phyloP scores from a whole-genome alignment of 1,284 basidiomycete genomes.

The Puccinia triticina region DNA sequence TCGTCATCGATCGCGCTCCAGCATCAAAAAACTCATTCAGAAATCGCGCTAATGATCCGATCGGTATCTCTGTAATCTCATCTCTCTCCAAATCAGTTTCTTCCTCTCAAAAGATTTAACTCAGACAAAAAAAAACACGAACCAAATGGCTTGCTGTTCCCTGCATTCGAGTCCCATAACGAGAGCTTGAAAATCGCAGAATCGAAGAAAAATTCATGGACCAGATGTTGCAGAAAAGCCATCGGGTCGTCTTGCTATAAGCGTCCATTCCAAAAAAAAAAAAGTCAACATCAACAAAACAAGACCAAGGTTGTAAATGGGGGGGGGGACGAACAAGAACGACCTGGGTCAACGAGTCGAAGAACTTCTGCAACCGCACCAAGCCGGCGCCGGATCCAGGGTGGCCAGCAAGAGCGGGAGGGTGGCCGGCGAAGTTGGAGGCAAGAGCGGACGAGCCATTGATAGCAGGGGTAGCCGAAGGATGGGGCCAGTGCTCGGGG shows the following conservation, averaged over 20 bases:
- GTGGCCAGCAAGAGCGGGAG: neutral
- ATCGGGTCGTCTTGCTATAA: slow-evolving; percentile 38
- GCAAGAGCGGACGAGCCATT: neutral
- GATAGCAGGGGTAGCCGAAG: neutral
- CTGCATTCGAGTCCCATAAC: slow-evolving; percentile 44
- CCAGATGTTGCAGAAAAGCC: slow-evolving; percentile 22
- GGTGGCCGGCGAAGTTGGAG: neutral
- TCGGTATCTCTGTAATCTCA: slow-evolving; percentile 40
- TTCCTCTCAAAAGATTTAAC: neutral
- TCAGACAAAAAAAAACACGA: slow-evolving; percentile 3
- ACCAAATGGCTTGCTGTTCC: slow-evolving; percentile 48
- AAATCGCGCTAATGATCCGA: slow-evolving; percentile 36
- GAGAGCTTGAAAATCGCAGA: slow-evolving; percentile 48
- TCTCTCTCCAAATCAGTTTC: neutral
- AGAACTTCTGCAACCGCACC: slow-evolving; percentile 44
- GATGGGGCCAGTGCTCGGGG: neutral
- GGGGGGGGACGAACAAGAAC: slow-evolving; percentile 1
- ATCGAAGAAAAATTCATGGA: slow-evolving; percentile 41
- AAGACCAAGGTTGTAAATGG: neutral
- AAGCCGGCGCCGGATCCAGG: slow-evolving; percentile 28
- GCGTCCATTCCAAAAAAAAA: neutral
- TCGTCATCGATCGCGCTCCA: slow-evolving; percentile 36
- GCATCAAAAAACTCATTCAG: slow-evolving; percentile 45
- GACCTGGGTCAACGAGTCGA: slow-evolving; percentile 30
- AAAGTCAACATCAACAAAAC: neutral